These are phyloP conservation scores for Helichrysum umbraculigerum DNA, from an alignment of 129 eudicot species.

Conservation along the genomic window DNA sequence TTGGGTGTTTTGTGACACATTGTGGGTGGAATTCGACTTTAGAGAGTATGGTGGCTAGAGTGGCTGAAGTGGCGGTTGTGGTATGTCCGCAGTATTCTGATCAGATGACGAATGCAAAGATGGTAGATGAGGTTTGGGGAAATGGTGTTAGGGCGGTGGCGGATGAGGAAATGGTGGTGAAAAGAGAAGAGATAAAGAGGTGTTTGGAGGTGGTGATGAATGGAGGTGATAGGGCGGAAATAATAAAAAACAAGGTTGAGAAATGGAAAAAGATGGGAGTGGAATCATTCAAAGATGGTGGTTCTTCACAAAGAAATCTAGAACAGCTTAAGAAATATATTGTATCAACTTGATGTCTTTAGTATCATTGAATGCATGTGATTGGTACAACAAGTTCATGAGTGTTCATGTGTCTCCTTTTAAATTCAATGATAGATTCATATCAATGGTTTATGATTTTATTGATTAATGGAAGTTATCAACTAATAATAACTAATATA, in stretches of 20 bases:
- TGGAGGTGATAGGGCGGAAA: background rate
- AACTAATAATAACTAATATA: too few relatives aligned
- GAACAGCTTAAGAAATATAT: background rate
- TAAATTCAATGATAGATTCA: too few relatives aligned
- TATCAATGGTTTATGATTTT: too few relatives aligned
- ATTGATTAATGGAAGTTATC: too few relatives aligned
- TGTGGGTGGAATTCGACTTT: too few relatives aligned
- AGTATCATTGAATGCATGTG: too few relatives aligned
- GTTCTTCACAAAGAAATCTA: background rate
- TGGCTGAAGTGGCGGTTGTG: background rate
- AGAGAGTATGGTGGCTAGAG: background rate
- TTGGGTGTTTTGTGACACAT: too few relatives aligned
- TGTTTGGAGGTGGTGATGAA: background rate
- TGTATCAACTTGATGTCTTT: too few relatives aligned
- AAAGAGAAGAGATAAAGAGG: background rate
- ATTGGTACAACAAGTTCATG: too few relatives aligned
- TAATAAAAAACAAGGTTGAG: background rate
- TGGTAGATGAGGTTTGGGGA: background rate
- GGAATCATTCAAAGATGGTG: background rate
- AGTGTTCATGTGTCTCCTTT: too few relatives aligned
- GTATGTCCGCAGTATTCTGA: background rate
- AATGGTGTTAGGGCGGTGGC: too few relatives aligned
- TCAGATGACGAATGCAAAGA: background rate
- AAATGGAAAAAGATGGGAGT: background rate
- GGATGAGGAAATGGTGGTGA: background rate